Base-by-base conservation (phyloP, 2,329 filamentous ascomycete genomes). In the Alternaria brassicicola region DNA sequence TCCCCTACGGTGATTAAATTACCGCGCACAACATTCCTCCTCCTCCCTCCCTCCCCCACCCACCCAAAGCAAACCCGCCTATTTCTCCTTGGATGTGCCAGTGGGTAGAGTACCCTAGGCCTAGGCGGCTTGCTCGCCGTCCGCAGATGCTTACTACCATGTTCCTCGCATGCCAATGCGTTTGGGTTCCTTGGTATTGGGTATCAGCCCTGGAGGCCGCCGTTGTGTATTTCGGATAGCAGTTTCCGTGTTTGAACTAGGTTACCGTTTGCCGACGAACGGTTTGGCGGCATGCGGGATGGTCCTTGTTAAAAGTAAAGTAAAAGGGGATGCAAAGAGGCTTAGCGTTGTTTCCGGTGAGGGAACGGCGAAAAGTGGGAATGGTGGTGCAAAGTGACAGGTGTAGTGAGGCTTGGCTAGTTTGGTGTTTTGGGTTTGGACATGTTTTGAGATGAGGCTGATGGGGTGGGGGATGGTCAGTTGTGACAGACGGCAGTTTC, bases 261-360 rank as follows among this genome's bases (percentile, higher is more conserved):
- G 23, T 28, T 49, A 33, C 47, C 47, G 47, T 38, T 38, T 49
- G 47, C 47, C 47, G 47, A 49, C 38, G 47, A 49, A 49, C 47
- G 47, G 47, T 49, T 49, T 38, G 33, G 47, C 43, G 43, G 43
- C 43, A 23, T n/a, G 43, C 43, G 43, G 43, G 43, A 47, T 47
- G 43, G 43, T 47, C 43, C 43, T 47, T 35, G 43, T 47, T 23
- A 33, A 35, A 47, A 47, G 43, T 25, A 35, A 39, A 17, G 17
- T 15, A n/a, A 19, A 13, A 35, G 8, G 30, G 8, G 30, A 23
- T 12, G 43, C 3, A 47, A 47, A 23, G 43, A 21, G 43, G 43
- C n/a, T 47, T 47, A 47, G 43, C 43, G 43, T 35, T 33, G 43
- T 3, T 33, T 19, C 13, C 30, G 28, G 43, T 17, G 43, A 7